These are phyloP conservation scores for Penicillium psychrosexuale DNA, from an alignment of 2,329 filamentous ascomycete genomes.

Conservation along the genomic window DNA sequence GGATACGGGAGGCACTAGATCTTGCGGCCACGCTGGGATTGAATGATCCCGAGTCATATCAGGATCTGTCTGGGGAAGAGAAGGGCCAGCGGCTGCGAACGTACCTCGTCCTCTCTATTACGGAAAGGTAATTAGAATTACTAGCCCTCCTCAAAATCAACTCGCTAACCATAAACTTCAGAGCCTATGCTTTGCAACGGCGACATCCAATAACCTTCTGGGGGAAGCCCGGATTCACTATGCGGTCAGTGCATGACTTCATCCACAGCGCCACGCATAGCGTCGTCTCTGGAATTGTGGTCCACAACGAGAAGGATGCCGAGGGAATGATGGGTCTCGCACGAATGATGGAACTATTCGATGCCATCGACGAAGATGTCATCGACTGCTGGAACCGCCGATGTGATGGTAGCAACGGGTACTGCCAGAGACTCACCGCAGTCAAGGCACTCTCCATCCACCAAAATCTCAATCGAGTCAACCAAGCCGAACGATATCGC, in stretches of 20 bases:
- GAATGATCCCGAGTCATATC: slow-evolving; percentile 41
- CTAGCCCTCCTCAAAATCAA: not conserved
- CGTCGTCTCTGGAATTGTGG: slow-evolving; percentile 40
- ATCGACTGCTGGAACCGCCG: slow-evolving; percentile 45
- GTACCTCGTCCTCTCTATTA: slow-evolving; percentile 38
- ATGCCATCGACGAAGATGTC: slow-evolving; percentile 45
- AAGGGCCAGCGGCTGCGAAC: slow-evolving; percentile 41
- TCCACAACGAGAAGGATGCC: slow-evolving; percentile 45
- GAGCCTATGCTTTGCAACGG: slow-evolving; percentile 45
- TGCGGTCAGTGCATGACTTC: slow-evolving; percentile 42
- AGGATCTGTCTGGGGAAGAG: slow-evolving; percentile 34
- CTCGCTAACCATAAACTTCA: slow-evolving; percentile 13
- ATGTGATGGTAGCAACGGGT: slow-evolving; percentile 59
- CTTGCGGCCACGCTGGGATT: slow-evolving; percentile 42
- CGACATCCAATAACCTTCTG: slow-evolving; percentile 44
- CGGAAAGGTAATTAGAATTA: slow-evolving; percentile 28
- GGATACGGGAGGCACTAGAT: slow-evolving; percentile 65
- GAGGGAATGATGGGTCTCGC: slow-evolving; percentile 44
- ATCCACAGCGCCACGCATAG: slow-evolving; percentile 37
- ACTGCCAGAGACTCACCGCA: slow-evolving; percentile 66
- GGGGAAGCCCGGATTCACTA: slow-evolving; percentile 40
- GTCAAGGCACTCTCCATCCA: slow-evolving; percentile 51
- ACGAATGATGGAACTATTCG: slow-evolving; percentile 45
- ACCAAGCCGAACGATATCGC: slow-evolving; percentile 34
- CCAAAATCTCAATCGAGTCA: slow-evolving; percentile 34